phyloP scores from a whole-genome alignment of 2,329 filamentous ascomycete species.

The Geosmithia putterillii region DNA sequence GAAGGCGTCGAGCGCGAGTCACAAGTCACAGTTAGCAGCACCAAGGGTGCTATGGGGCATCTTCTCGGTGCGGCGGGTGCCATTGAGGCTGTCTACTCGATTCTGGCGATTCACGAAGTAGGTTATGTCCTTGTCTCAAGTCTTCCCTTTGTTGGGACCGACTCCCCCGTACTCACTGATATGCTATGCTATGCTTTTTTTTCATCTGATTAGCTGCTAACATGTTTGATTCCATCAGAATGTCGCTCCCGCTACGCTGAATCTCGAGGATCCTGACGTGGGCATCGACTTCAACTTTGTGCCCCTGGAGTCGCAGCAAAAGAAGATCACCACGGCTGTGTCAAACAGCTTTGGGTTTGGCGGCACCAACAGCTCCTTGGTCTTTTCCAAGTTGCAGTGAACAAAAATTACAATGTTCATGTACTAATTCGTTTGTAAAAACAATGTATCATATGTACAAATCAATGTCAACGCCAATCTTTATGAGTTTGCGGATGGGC shows the following conservation, averaged over 20 bases:
- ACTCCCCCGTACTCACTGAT: no score
- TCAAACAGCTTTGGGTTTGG: conserved; percentile 98
- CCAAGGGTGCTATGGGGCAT: conserved; percentile 88
- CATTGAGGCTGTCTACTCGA: conserved; percentile 75
- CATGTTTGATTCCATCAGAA: background rate
- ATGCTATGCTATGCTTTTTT: no score
- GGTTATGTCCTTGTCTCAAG: no score
- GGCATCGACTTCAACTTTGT: conserved; percentile 79
- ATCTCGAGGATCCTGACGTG: conserved; percentile 55
- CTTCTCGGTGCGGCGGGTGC: conserved; percentile 84
- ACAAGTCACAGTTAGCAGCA: conserved; percentile 77
- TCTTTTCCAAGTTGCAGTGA: conserved; percentile 41
- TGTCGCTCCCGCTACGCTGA: conserved; percentile 73
- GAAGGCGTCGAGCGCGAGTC: conserved; percentile 49
- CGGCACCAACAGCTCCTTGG: conserved; percentile 85
- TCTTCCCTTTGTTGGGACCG: no score
- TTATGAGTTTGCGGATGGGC: background rate
- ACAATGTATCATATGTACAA: background rate
- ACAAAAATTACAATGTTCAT: background rate
- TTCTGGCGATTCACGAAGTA: conserved; percentile 70
- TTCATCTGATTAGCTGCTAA: no score
- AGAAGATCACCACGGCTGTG: conserved; percentile 59
- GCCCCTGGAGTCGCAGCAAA: conserved; percentile 56
- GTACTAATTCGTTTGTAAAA: background rate
- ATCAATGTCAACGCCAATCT: background rate